These are phyloP conservation scores for Diplodia seriata DNA, from an alignment of 2,329 filamentous ascomycete species.

Conservation along the genomic window DNA sequence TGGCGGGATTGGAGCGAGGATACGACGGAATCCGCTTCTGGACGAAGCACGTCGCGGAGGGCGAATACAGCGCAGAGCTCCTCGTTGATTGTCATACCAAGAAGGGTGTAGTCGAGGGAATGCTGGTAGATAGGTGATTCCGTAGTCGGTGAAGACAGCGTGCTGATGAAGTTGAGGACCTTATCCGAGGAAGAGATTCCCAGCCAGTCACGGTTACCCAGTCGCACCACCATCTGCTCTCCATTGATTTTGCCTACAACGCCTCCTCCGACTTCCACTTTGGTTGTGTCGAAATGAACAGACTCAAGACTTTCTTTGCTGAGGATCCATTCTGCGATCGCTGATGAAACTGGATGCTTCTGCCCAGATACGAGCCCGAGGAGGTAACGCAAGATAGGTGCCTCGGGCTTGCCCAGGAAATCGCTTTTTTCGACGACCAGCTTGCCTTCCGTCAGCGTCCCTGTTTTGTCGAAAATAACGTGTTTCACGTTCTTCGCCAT, in stretches of 20 bases:
- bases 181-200: slow-evolving; percentile 5
- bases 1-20: slow-evolving; percentile 56
- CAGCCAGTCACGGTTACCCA: slow-evolving; percentile 48
- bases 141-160: slow-evolving; percentile 7
- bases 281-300: slow-evolving; percentile 36
- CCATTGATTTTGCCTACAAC: slow-evolving; percentile 48
- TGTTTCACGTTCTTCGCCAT: slow-evolving; percentile 66
- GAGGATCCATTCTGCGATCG: slow-evolving; percentile 13
- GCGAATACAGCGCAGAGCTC: slow-evolving; percentile 57
- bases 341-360: slow-evolving; percentile 28
- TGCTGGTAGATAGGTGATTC: background rate
- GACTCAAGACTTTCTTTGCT: background rate
- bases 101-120: slow-evolving; percentile 38
- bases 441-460: slow-evolving; percentile 71
- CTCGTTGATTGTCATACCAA: slow-evolving; percentile 54
- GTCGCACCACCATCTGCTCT: slow-evolving; percentile 44
- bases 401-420: slow-evolving; percentile 26
- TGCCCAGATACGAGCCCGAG: slow-evolving; percentile 51
- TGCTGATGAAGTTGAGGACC: background rate
- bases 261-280: slow-evolving; percentile 53
- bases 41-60: slow-evolving; percentile 56
- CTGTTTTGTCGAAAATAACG: slow-evolving; percentile 82
- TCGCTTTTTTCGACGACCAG: slow-evolving; percentile 45
- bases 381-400: slow-evolving; percentile 38
- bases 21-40: slow-evolving; percentile 60